These are phyloP conservation scores for Leavenworthia alabamica DNA, from an alignment of 345 rosid genomes.

Conservation along the genomic window DNA sequence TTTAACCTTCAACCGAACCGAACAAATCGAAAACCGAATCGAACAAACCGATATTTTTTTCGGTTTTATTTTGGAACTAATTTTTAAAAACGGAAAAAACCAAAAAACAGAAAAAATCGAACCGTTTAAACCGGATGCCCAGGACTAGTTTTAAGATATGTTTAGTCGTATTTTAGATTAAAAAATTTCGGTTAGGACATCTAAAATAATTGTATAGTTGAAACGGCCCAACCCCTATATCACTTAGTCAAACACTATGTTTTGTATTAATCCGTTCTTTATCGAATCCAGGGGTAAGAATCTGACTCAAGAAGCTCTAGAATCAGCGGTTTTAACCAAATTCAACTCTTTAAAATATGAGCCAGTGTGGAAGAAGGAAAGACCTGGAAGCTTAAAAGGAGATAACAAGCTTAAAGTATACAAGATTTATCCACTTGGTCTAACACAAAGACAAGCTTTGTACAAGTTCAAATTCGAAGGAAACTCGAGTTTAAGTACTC, in stretches of 20 bases:
- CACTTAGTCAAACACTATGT: background rate
- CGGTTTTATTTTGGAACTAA: no score
- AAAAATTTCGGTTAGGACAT: no score
- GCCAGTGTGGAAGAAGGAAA: constrained; percentile 80
- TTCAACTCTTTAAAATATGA: constrained; percentile 58
- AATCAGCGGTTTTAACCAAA: constrained; percentile 52
- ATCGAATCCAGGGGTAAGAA: constrained; percentile 38
- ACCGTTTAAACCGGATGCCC: no score
- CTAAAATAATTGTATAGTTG: no score
- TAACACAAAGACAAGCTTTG: constrained; percentile 85
- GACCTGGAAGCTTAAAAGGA: constrained; percentile 70
- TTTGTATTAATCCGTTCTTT: background rate
- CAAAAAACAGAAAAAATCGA: no score
- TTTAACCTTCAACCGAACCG: no score
- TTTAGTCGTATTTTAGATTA: no score
- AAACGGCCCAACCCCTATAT: no score
- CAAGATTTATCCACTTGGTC: constrained; percentile 71
- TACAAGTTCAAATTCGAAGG: constrained; percentile 59
- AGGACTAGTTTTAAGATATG: no score
- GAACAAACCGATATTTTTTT: no score
- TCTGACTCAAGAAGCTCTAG: constrained; percentile 51
- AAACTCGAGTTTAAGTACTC: constrained; percentile 47
- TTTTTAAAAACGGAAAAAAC: no score
- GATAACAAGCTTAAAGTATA: constrained; percentile 54
- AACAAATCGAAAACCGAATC: no score